Percentiles rank a stretch among this genome's conserved stretches.
Evolutionary conservation across 495 filamentous ascomycete genomes (phyloP).

Genomic region (Trichoderma gamsii): DNA sequence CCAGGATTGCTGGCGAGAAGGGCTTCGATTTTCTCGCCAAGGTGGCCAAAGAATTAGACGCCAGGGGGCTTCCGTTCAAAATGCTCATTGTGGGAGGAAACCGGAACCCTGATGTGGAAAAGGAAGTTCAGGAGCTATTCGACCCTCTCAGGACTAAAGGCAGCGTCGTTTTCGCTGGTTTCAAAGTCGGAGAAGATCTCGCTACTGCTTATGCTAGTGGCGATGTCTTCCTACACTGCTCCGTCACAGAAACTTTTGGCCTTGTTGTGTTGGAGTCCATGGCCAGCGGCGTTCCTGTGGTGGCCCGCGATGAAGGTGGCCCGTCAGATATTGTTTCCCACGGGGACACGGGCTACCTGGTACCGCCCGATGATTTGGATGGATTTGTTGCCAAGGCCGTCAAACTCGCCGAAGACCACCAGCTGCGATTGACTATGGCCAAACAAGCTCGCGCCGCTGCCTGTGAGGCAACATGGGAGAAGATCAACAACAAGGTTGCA

Average conservation of each 20-base stretch:
- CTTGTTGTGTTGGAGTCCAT: slow-evolving; percentile 60
- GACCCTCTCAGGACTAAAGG: slow-evolving; percentile 33
- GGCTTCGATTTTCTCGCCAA: slow-evolving; percentile 57
- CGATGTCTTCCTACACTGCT: slow-evolving; percentile 60
- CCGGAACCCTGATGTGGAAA: slow-evolving; percentile 50
- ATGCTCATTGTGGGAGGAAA: slow-evolving; percentile 58
- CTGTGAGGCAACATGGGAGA: slow-evolving; percentile 57
- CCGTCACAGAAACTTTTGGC: slow-evolving; percentile 61
- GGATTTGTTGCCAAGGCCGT: slow-evolving; percentile 44
- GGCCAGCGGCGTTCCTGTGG: slow-evolving; percentile 58
- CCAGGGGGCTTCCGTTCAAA: slow-evolving; percentile 50
- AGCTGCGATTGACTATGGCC: slow-evolving; percentile 33
- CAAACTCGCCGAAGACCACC: slow-evolving; percentile 33
- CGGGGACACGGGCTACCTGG: slow-evolving; percentile 50
- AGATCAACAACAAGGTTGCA: slow-evolving; percentile 55
- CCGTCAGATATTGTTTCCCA: slow-evolving; percentile 56
- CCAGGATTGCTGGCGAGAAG: slow-evolving; percentile 57
- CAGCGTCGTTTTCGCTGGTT: slow-evolving; percentile 54
- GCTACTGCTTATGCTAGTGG: slow-evolving; percentile 53
- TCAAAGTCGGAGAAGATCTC: slow-evolving; percentile 47
- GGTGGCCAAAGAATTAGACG: slow-evolving; percentile 42
- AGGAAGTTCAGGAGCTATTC: slow-evolving; percentile 49
- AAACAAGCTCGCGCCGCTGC: slow-evolving; percentile 43
- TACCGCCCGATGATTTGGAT: slow-evolving; percentile 48
- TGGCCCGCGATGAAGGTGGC: slow-evolving; percentile 58